Conservation (phyloP, 1,284 basidiomycete genomes). For the Stygiomarasmius scandens region DNA sequence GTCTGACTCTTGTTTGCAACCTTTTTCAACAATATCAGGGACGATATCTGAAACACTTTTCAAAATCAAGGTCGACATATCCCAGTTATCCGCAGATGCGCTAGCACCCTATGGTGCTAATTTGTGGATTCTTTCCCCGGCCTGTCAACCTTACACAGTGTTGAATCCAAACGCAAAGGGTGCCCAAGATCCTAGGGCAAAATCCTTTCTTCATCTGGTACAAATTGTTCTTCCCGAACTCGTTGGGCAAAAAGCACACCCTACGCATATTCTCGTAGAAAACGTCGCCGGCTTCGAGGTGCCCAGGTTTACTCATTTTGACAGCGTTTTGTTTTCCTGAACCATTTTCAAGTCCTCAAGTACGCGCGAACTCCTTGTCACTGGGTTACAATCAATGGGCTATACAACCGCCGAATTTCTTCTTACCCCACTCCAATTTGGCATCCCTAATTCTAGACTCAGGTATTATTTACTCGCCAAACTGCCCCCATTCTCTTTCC, state of each 20-base stretch:
- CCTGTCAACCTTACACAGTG: slow-evolving; percentile 81
- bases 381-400: slow-evolving; percentile 49
- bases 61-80: slow-evolving; percentile 61
- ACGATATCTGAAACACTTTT: slow-evolving; percentile 4
- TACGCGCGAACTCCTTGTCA: slow-evolving; percentile 57
- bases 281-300: slow-evolving; percentile 85
- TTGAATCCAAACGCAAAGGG: slow-evolving; percentile 73
- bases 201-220: slow-evolving; percentile 72
- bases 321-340: not conserved
- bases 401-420: slow-evolving; percentile 66
- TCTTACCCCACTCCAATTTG: slow-evolving; percentile 74
- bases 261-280: slow-evolving; percentile 66
- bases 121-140: slow-evolving; percentile 76
- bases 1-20: slow-evolving; percentile 36
- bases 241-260: slow-evolving; percentile 43
- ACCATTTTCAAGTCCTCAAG: slow-evolving; percentile 53
- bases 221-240: slow-evolving; percentile 66
- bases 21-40: not conserved
- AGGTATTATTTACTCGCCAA: slow-evolving; percentile 80
- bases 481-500: slow-evolving; percentile 39
- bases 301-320: slow-evolving; percentile 21
- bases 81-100: slow-evolving; percentile 48
- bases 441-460: slow-evolving; percentile 76
- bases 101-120: slow-evolving; percentile 51
- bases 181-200: slow-evolving; percentile 69